Conservation (phyloP, 116 monocot species). For the Phalaenopsis hybrid region DNA sequence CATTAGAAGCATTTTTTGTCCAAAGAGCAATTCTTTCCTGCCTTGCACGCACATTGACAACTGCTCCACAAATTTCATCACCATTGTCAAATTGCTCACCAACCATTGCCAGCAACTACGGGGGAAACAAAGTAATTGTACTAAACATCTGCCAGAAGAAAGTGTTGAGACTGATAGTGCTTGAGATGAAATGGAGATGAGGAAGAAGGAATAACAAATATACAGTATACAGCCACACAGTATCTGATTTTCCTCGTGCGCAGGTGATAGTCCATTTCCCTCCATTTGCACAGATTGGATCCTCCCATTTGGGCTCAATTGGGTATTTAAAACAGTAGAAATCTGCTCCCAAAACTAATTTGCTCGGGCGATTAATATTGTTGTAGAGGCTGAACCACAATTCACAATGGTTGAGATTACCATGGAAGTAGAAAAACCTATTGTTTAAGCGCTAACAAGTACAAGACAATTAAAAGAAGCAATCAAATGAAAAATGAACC, state of each 20-base stretch:
- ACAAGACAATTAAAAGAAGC: too few species aligned
- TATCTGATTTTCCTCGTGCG: conserved; percentile 56
- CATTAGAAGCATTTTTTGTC: conserved; percentile 66
- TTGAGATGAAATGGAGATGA: neutral
- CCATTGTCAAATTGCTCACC: conserved; percentile 79
- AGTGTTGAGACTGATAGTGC: neutral
- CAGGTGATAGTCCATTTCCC: conserved; percentile 65
- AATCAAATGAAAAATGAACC: too few species aligned
- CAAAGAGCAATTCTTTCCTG: conserved; percentile 62
- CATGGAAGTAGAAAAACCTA: too few species aligned
- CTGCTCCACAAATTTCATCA: conserved; percentile 77
- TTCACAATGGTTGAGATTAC: neutral
- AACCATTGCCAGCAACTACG: conserved; percentile 65
- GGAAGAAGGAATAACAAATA: neutral
- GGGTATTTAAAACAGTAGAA: conserved; percentile 73
- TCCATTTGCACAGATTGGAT: conserved; percentile 70
- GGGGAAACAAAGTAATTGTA: neutral
- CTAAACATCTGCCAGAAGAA: neutral
- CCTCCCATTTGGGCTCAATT: conserved; percentile 82
- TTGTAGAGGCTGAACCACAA: conserved; percentile 56
- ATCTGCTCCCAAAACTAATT: conserved; percentile 58
- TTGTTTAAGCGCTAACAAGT: too few species aligned
- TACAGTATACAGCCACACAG: conserved; percentile 65
- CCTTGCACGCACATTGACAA: conserved; percentile 61
- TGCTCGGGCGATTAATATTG: conserved; percentile 65